These are phyloP conservation scores for Paraphaeosphaeria sporulosa DNA, from an alignment of 2,329 filamentous ascomycete genomes.

Conservation along the genomic window DNA sequence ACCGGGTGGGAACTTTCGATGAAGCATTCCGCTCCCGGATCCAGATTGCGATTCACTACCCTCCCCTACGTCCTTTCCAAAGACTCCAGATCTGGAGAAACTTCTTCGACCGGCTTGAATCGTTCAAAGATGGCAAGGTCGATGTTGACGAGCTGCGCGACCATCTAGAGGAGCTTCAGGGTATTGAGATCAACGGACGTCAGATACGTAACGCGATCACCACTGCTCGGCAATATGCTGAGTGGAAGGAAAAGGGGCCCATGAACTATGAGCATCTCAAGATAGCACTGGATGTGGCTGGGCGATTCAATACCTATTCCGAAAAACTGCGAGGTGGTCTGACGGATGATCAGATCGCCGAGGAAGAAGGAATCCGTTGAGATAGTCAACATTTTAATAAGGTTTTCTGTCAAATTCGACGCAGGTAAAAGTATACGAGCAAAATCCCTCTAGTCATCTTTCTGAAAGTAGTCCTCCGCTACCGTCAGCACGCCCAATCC, in stretches of 20 bases:
- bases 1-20: constrained; percentile 50
- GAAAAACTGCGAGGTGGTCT: constrained; percentile 16
- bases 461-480: neutral
- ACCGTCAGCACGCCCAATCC: constrained; percentile 1
- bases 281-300: constrained; percentile 18
- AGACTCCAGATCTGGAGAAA: constrained; percentile 51
- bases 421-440: too few relatives aligned
- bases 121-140: constrained; percentile 16
- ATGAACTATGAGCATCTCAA: constrained; percentile 19
- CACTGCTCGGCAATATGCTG: constrained; percentile 27
- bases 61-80: constrained; percentile 52
- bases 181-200: constrained; percentile 54
- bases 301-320: constrained; percentile 22
- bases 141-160: constrained; percentile 17
- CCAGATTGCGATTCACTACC: constrained; percentile 56
- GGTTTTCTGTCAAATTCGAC: too few relatives aligned
- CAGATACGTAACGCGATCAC: constrained; percentile 56
- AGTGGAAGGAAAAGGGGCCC: constrained; percentile 16
- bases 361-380: constrained; percentile 14
- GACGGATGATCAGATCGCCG: constrained; percentile 19
- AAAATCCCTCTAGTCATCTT: neutral
- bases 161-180: constrained; percentile 36
- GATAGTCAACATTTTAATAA: too few relatives aligned
- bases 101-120: constrained; percentile 21
- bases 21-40: constrained; percentile 46